These are phyloP conservation scores for Aureobasidium mangrovei DNA, from an alignment of 2,329 filamentous ascomycete species.

Conservation along the genomic window DNA sequence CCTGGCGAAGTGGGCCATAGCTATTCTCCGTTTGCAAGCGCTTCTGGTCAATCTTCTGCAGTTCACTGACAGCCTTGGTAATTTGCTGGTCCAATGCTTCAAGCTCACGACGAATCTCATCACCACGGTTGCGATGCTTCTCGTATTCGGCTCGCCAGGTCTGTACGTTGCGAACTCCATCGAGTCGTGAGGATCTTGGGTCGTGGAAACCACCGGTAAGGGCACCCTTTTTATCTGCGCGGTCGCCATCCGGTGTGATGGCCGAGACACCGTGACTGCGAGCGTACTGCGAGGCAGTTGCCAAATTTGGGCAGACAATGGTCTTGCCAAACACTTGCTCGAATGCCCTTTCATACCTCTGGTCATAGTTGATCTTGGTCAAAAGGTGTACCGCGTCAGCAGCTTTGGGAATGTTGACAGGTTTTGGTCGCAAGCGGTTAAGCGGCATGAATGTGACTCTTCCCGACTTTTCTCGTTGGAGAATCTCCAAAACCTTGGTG, in stretches of 20 bases:
- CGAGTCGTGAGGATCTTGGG: slow-evolving; percentile 73
- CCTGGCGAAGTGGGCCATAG: slow-evolving; percentile 69
- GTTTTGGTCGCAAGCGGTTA: slow-evolving; percentile 64
- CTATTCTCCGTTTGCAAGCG: slow-evolving; percentile 70
- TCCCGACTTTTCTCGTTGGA: slow-evolving; percentile 72
- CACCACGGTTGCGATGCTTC: slow-evolving; percentile 51
- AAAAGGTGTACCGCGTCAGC: slow-evolving; percentile 82
- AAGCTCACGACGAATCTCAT: slow-evolving; percentile 59
- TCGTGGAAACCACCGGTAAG: slow-evolving; percentile 94
- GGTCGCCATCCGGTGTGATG: slow-evolving; percentile 90
- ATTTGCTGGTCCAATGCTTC: slow-evolving; percentile 81
- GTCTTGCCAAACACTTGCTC: slow-evolving; percentile 93
- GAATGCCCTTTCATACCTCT: slow-evolving; percentile 73
- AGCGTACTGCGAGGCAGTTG: slow-evolving; percentile 82
- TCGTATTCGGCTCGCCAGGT: slow-evolving; percentile 71
- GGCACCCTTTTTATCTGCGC: slow-evolving; percentile 88
- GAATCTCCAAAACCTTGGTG: slow-evolving; percentile 66
- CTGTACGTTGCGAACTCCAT: slow-evolving; percentile 67
- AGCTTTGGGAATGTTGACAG: slow-evolving; percentile 67
- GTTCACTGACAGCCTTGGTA: slow-evolving; percentile 72
- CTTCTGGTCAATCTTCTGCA: slow-evolving; percentile 74
- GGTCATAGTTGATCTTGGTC: slow-evolving; percentile 72
- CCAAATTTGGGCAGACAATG: slow-evolving; percentile 83
- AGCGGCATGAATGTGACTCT: slow-evolving; percentile 93
- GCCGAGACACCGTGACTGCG: slow-evolving; percentile 85